Base-by-base conservation (phyloP, 108 stramenopile species). In the Cyclotella kingstonii region DNA sequence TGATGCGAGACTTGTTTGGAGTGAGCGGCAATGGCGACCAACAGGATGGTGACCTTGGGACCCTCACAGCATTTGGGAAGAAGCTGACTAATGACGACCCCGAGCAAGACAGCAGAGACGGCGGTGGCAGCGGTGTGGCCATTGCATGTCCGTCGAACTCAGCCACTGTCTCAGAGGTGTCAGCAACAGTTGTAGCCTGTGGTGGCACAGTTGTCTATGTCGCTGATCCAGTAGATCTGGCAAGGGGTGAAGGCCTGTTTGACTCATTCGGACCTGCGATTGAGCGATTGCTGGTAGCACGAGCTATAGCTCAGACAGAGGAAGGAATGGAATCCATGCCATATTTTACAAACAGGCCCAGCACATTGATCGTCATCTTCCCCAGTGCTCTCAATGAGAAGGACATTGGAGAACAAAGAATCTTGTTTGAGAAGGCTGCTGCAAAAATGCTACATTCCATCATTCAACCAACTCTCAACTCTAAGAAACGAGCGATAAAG, bases 221-320 rank as follows among this genome's bases (percentile, higher is more conserved):
- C 29, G 77, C 86, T 27, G 72, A 75, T 41, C 38, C 63, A 0
- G 74, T 80, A 23, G 91, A 93, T 59, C 68, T 87, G 5, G 56
- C 63, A 11, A 71, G 88, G 2, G 88, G 88, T 1, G 91, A 93
- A 72, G 91, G 91, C 44, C 60, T 93, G 34, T 84, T 86, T 28
- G 80, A 90, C 42, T 78, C 56, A 4, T 63, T 93, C 5, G 91
- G 78, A 0, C 88, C 91, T 8, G 91, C 88, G 12, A 73, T 93
- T 46, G 87, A 93, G 60, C 72, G 78, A 9, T 49, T 89, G 53
- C 38, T 93, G 61, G 65, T 54, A 18, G 62, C 39, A 14, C 61
- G 73, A 7, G 73, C 66, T 19, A 42, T 27, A 26, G 71, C 68
- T 35, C 58, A 70, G 28, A 54, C 50, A 2, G 44, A 18, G 2